Evolutionary conservation across 2,329 filamentous ascomycete genomes (phyloP), one percentile per base, ranked within the genome.

Genomic region (Penicillium sp.): DNA sequence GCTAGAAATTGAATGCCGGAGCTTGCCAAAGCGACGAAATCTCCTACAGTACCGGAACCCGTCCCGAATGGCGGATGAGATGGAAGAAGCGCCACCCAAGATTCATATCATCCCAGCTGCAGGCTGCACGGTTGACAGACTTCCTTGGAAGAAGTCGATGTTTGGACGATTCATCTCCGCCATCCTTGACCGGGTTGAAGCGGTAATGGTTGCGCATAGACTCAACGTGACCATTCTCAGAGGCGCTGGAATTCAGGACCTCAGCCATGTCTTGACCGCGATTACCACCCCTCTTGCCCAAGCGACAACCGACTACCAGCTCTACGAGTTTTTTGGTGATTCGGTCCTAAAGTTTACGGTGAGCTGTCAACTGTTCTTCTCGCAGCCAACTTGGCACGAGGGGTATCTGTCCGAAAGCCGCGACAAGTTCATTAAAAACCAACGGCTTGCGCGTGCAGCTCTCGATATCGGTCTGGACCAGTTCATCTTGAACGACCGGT

Each of bases 301-400:
- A 2, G 86, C 88, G 50, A 73, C 78, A 1, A 82, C 81, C 0
- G 84, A 96, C 64, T 97, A 97, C 70, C 90, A 98, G 68, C 82
- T 90, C 2, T 79, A 96, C 0, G 95, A 98, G 71, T 96, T 96
- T 66, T 78, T 97, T 0, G 95, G 95, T 0, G 94, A 98, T 69
- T 87, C 87, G 0, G 81, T 96, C 1, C 81, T 98, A 39, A 98
- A 98, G 69, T 85, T 89, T 58, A 86, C 85, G 49, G 83, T 89
- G 0, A 86, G 87, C 0, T 73, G 91, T 1, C 88, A 92, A 57
- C 81, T 93, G 4, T 81, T 83, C 70, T 81, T 82, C 17, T 71
- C 81, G 35, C 75, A 92, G 61, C 84, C 84, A 0, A 76, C 82
- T 4, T 92, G 86, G 83, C 91, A 91, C 0, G 94, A 97, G 75